phyloP scores from a whole-genome alignment of 73 alveolate genomes.

The Paramecium caudatum region DNA sequence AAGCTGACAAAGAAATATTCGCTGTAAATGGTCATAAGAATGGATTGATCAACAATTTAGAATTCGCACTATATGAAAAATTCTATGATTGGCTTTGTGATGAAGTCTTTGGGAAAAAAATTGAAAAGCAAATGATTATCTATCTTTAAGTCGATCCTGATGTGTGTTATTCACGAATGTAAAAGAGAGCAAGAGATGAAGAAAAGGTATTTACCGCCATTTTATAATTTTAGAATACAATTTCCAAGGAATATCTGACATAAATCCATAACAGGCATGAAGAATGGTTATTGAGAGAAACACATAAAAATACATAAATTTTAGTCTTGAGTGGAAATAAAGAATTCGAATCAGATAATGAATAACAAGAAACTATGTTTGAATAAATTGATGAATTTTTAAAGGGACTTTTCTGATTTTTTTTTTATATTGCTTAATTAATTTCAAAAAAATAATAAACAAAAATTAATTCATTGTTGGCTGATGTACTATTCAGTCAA shows the following conservation, averaged over 20 bases:
- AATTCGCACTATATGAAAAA: conserved; percentile 69
- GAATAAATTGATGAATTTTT: conserved; percentile 29
- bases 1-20: conserved; percentile 61
- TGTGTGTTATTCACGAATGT: conserved; percentile 52
- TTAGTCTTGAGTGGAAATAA: conserved; percentile 52
- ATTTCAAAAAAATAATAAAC: background rate
- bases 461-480: background rate
- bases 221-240: conserved; percentile 56
- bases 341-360: conserved; percentile 33
- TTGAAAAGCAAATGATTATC: conserved; percentile 57
- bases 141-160: conserved; percentile 72
- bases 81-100: conserved; percentile 59
- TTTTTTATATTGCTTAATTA: background rate
- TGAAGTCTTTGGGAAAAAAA: conserved; percentile 61
- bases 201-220: conserved; percentile 60
- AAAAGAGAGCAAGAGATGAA: conserved; percentile 77
- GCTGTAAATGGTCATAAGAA: conserved; percentile 73
- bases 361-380: conserved; percentile 14
- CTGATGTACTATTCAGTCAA: background rate
- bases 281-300: conserved; percentile 65
- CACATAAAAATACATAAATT: background rate
- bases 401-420: background rate
- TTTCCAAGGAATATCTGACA: conserved; percentile 50
- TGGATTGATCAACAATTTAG: conserved; percentile 71
- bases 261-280: conserved; percentile 73